phyloP scores from a whole-genome alignment of 2,329 filamentous ascomycete species.

The Sporothrix protearum region DNA sequence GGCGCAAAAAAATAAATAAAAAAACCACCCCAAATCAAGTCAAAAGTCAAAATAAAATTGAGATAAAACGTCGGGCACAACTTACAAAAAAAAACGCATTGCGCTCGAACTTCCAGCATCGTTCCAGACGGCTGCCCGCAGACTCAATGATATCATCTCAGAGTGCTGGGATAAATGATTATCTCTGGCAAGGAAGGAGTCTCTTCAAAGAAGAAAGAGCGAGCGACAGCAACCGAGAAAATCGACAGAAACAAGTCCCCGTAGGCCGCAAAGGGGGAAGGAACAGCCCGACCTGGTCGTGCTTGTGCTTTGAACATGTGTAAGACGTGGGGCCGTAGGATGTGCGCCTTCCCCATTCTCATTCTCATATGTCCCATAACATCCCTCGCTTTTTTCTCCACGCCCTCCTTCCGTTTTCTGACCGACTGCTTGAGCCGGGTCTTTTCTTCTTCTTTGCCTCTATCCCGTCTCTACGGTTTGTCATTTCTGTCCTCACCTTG shows the following conservation, averaged over 20 bases:
- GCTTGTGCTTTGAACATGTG: not conserved
- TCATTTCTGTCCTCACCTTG: not conserved
- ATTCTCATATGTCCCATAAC: not conserved
- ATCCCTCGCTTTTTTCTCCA: conserved; percentile 2
- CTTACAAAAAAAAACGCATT: not conserved
- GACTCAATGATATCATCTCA: too few relatives aligned
- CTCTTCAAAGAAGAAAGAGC: not conserved
- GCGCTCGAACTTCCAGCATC: not conserved
- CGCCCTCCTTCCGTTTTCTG: not conserved
- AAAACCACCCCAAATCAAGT: not conserved
- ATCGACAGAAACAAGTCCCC: not conserved
- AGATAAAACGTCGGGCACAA: not conserved
- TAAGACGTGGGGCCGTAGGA: too few relatives aligned
- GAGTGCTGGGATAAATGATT: not conserved
- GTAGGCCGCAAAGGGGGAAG: conserved; percentile 11
- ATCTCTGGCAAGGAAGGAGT: not conserved
- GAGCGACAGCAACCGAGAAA: not conserved
- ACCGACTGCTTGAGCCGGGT: not conserved
- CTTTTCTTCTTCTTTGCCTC: not conserved
- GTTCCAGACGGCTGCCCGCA: not conserved
- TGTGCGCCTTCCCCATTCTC: not conserved
- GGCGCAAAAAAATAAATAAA: not conserved
- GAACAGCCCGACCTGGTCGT: not conserved
- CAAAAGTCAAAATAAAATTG: not conserved
- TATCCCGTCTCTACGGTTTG: not conserved